These are phyloP conservation scores for Escallonia rubra DNA, from an alignment of 129 eudicot genomes.

Conservation along the genomic window DNA sequence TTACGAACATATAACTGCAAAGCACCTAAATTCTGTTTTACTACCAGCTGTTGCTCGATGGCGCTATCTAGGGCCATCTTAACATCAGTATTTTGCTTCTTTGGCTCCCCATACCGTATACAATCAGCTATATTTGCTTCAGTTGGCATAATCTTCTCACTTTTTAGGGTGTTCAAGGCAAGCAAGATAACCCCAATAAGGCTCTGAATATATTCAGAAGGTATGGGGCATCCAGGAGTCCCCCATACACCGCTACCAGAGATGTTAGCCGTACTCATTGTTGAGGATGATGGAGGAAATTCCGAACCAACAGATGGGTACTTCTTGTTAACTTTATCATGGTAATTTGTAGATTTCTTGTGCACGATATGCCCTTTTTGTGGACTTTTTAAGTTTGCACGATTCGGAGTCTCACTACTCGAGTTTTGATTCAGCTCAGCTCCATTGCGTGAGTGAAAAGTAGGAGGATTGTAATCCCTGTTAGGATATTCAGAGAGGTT, in stretches of 20 bases:
- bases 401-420: conserved; percentile 26
- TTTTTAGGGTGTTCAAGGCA: conserved; percentile 73
- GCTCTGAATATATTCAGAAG: conserved; percentile 75
- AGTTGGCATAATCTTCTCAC: conserved; percentile 77
- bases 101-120: conserved; percentile 66
- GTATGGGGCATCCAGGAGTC: conserved; percentile 68
- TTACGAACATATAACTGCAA: conserved; percentile 59
- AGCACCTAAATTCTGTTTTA: conserved; percentile 43
- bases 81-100: conserved; percentile 69
- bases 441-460: conserved; percentile 36
- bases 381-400: conserved; percentile 35
- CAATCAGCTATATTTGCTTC: conserved; percentile 80
- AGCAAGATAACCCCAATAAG: conserved; percentile 73
- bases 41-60: conserved; percentile 72
- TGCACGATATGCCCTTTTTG: conserved; percentile 47
- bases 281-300: conserved; percentile 27
- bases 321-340: conserved; percentile 29
- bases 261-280: conserved; percentile 20
- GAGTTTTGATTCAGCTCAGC: conserved; percentile 43
- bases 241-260: conserved; percentile 60
- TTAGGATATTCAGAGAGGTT: conserved; percentile 46
- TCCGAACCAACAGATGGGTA: conserved; percentile 28
- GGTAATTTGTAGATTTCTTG: conserved; percentile 28
- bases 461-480: conserved; percentile 33
- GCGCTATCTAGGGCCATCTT: conserved; percentile 84